Evolutionary conservation across 2,329 filamentous ascomycete genomes (phyloP), one percentile per base, ranked within the genome.

Genomic region (Seiridium cupressi): DNA sequence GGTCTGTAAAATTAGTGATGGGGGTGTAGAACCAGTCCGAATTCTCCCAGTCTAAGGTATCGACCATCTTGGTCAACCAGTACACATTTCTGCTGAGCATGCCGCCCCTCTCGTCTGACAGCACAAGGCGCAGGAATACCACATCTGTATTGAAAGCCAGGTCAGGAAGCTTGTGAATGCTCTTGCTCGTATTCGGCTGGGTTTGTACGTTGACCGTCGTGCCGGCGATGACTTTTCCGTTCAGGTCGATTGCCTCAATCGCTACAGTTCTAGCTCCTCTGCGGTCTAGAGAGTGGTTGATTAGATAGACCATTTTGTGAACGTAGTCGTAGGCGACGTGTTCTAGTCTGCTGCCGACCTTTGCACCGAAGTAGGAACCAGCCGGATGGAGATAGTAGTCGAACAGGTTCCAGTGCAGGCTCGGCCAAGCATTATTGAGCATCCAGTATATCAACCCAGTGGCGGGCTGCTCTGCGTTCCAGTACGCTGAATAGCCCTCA

Each of bases 371-470:
- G 62, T 85, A 89, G 0, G 82, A 78, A 0, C 84, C 86, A 0
- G 79, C 81, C 0, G 85, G 81, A 31, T 80, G 81, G 46, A 88
- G 70, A 63, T 88, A 88, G 68, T 85, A 85, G 64, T 89, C 86
- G 67, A 88, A 87, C 5, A 88, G 71, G 57, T 85, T 84, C 86
- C 87, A 89, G 66, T 89, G 86, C 35, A 89, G 72, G 58, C 79
- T 83, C 0, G 87, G 86, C 85, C 86, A 89, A 0, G 86, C 86
- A 51, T 81, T 81, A 64, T 87, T 88, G 57, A 89, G 70, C 86
- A 89, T 89, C 86, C 86, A 89, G 73, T 89, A 89, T 13, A 89
- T 81, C 53, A 84, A 54, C 0, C 86, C 86, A 0, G 85, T 88
- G 0, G 85, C 84, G 0, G 84, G 82, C 3, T 81, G 74, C 1